Evolutionary conservation across 495 filamentous ascomycete genomes (phyloP).

Genomic region (Xylaria cubensis): DNA sequence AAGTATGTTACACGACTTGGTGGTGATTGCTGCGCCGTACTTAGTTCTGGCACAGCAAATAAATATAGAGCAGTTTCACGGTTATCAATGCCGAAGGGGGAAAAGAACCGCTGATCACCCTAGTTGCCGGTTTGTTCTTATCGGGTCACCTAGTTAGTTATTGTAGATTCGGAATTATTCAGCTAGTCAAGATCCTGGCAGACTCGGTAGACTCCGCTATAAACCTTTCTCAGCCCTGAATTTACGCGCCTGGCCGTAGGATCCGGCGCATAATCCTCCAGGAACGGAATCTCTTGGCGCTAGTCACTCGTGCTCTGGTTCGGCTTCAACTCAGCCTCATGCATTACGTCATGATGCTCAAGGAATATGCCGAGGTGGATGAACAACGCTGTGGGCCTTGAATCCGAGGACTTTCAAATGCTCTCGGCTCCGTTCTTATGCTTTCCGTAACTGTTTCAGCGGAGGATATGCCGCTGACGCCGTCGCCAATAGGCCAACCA

Average conservation of each 20-base stretch:
- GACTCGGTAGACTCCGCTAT: background rate
- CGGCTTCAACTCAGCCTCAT: background rate
- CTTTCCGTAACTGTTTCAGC: background rate
- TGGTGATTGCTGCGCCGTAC: background rate
- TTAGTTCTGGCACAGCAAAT: background rate
- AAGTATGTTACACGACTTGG: no score
- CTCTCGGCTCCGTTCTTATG: no score
- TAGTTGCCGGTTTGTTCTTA: background rate
- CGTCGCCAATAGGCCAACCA: no score
- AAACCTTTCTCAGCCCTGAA: background rate
- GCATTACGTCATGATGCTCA: background rate
- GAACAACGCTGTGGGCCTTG: background rate
- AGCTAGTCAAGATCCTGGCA: background rate
- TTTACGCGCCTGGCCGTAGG: background rate
- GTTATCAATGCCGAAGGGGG: background rate
- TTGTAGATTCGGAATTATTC: background rate
- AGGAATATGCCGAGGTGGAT: background rate
- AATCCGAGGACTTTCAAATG: background rate
- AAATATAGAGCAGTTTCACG: background rate
- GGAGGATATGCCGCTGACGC: no score
- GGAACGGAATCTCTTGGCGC: background rate
- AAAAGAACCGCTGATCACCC: background rate
- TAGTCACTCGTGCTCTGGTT: background rate
- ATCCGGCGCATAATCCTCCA: slow-evolving; percentile 16
- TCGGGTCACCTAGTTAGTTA: background rate